Evolutionary conservation across 805 yeast species (phyloP).

Genomic region (Cyberlindnera mycetangii): DNA sequence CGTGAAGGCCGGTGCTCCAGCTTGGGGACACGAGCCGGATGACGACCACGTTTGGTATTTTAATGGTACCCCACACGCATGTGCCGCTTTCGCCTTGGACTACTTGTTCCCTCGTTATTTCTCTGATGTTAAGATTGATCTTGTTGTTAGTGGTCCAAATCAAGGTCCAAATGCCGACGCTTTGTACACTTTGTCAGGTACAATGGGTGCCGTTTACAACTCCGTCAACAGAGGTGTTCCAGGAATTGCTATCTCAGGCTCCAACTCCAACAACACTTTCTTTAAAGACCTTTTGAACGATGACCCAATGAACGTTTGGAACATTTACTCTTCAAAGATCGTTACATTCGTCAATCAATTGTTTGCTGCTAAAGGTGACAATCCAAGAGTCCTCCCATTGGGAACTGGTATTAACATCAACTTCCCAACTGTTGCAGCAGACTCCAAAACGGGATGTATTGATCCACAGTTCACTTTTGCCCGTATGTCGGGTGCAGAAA

Average conservation of each 20-base stretch:
- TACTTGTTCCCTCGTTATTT: slow-evolving; percentile 45
- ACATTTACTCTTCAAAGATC: slow-evolving; percentile 42
- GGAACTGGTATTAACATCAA: slow-evolving; percentile 48
- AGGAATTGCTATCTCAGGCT: slow-evolving; percentile 49
- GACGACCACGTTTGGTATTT: slow-evolving; percentile 50
- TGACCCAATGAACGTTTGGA: slow-evolving; percentile 39
- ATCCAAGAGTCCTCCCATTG: slow-evolving; percentile 38
- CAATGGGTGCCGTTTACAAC: slow-evolving; percentile 49
- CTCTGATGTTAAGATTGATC: slow-evolving; percentile 41
- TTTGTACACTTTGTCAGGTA: slow-evolving; percentile 44
- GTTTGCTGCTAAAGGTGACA: slow-evolving; percentile 37
- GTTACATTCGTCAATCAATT: slow-evolving; percentile 38
- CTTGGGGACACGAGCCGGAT: slow-evolving; percentile 50
- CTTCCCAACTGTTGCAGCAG: slow-evolving; percentile 44
- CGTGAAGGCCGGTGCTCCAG: slow-evolving; percentile 46
- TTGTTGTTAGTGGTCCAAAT: slow-evolving; percentile 52
- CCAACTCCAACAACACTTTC: slow-evolving; percentile 46
- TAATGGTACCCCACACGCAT: slow-evolving; percentile 56
- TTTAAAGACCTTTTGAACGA: slow-evolving; percentile 39
- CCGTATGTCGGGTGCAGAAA: slow-evolving; percentile 41
- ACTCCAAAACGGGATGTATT: slow-evolving; percentile 34
- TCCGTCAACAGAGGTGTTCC: slow-evolving; percentile 47
- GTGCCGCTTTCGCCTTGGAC: slow-evolving; percentile 46
- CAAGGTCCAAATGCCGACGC: slow-evolving; percentile 48
- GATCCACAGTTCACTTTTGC: slow-evolving; percentile 42